Conservation (phyloP, 1,139 yeast genomes). For the Hanseniaspora uvarum region DNA sequence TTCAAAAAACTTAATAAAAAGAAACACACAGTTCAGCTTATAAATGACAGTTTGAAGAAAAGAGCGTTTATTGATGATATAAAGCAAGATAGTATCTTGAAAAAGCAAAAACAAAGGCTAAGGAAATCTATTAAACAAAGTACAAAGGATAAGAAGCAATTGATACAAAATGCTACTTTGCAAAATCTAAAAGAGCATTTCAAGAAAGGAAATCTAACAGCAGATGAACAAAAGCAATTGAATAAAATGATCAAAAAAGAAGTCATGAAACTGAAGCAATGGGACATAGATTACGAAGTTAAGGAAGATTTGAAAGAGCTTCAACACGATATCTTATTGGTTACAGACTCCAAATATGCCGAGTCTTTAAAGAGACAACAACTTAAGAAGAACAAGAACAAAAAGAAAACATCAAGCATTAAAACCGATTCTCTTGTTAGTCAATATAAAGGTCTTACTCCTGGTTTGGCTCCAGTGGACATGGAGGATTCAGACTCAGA, state of each 20-base stretch:
- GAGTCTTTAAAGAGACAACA: constrained; percentile 27
- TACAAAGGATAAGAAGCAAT: constrained; percentile 31
- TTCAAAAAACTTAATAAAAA: constrained; percentile 3
- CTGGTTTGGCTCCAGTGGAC: constrained; percentile 86
- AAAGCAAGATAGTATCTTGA: constrained; percentile 33
- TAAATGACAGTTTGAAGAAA: constrained; percentile 32
- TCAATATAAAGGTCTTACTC: constrained; percentile 63
- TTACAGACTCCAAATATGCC: constrained; percentile 27
- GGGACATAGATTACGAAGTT: constrained; percentile 40
- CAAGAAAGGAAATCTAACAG: constrained; percentile 33
- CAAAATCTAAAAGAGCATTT: constrained; percentile 41
- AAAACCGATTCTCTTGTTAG: constrained; percentile 30
- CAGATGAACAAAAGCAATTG: constrained; percentile 42
- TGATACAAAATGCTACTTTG: constrained; percentile 43
- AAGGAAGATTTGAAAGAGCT: constrained; percentile 40
- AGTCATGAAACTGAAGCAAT: constrained; percentile 38
- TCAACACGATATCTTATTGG: constrained; percentile 35
- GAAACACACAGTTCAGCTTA: constrained; percentile 32
- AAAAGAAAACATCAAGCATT: constrained; percentile 25
- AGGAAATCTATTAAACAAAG: constrained; percentile 31
- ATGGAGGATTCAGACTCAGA: constrained; percentile 39
- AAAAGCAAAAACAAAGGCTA: constrained; percentile 34
- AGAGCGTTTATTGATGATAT: constrained; percentile 31
- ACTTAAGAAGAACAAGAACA: constrained; percentile 8
- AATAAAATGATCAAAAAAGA: constrained; percentile 43